Evolutionary conservation across 345 rosid genomes (phyloP).

Genomic region (Pistacia integerrima): DNA sequence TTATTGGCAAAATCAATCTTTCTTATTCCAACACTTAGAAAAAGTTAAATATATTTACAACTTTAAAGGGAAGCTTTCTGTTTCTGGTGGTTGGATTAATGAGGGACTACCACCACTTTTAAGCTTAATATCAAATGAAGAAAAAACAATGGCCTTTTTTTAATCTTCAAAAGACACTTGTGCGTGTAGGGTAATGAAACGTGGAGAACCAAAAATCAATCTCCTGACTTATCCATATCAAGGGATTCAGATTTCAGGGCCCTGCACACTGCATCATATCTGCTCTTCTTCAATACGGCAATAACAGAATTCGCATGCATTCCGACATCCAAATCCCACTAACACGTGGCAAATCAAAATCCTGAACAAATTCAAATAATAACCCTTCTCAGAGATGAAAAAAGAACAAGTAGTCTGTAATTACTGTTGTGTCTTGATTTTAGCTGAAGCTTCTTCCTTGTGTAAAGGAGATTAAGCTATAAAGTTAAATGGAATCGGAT

Average conservation of each 20-base stretch:
- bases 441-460: not conserved
- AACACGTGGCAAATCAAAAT: not conserved
- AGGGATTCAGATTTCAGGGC: not conserved
- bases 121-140: not conserved
- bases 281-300: not conserved
- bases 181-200: conserved; percentile 17
- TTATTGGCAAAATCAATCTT: no score
- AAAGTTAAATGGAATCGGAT: not conserved
- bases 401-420: no score
- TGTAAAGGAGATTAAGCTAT: not conserved
- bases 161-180: not conserved
- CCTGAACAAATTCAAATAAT: no score
- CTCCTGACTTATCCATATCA: not conserved
- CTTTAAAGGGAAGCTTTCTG: not conserved
- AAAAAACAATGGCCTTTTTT: not conserved
- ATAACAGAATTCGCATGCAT: not conserved
- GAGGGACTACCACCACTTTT: no score
- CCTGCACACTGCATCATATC: not conserved
- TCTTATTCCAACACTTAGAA: no score
- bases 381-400: no score
- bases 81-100: not conserved
- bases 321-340: no score
- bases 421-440: no score
- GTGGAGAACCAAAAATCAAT: conserved; percentile 11
- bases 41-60: not conserved